phyloP scores from a whole-genome alignment of 2,329 filamentous ascomycete genomes.

The Parafenestella ontariensis region DNA sequence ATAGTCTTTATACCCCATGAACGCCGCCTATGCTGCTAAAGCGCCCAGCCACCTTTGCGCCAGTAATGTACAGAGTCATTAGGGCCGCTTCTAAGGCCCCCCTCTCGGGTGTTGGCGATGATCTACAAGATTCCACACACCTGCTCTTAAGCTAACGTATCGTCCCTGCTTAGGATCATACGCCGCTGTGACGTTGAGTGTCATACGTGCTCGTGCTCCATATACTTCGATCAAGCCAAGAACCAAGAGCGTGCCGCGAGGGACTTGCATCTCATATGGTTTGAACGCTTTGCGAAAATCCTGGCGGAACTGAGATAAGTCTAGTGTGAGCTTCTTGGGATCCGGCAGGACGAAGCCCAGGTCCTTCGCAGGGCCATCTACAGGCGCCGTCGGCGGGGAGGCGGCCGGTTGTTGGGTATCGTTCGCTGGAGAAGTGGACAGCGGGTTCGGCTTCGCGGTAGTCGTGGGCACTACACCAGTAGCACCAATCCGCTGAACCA shows the following conservation, averaged over 20 bases:
- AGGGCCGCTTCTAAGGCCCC: constrained; percentile 7
- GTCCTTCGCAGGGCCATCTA: constrained; percentile 23
- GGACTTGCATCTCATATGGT: constrained; percentile 36
- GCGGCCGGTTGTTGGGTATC: constrained; percentile 22
- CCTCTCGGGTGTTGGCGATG: constrained; percentile 51
- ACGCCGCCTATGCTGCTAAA: constrained; percentile 6
- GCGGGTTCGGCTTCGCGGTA: constrained; percentile 9
- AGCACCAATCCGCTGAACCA: constrained; percentile 14
- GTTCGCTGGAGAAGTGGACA: constrained; percentile 17
- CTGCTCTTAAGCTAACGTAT: constrained; percentile 42
- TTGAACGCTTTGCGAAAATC: constrained; percentile 31
- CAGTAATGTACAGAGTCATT: constrained; percentile 9
- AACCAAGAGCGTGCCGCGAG: constrained; percentile 55
- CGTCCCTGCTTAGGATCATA: constrained; percentile 55
- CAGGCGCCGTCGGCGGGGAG: constrained; percentile 11
- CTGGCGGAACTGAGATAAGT: constrained; percentile 36
- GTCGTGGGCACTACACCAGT: constrained; percentile 9
- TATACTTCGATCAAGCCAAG: constrained; percentile 55
- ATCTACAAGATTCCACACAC: constrained; percentile 30
- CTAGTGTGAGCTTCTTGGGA: constrained; percentile 32
- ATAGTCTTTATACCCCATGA: constrained; percentile 2
- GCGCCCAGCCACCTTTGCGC: constrained; percentile 8
- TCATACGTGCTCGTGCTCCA: constrained; percentile 51
- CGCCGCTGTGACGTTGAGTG: constrained; percentile 53
- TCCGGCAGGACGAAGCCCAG: constrained; percentile 34